A percentile compares a stretch with the other conserved stretches of the same genome.
Evolutionary conservation across 192 early-diverging fungal species (phyloP).

Genomic region (Backusella macrospora): DNA sequence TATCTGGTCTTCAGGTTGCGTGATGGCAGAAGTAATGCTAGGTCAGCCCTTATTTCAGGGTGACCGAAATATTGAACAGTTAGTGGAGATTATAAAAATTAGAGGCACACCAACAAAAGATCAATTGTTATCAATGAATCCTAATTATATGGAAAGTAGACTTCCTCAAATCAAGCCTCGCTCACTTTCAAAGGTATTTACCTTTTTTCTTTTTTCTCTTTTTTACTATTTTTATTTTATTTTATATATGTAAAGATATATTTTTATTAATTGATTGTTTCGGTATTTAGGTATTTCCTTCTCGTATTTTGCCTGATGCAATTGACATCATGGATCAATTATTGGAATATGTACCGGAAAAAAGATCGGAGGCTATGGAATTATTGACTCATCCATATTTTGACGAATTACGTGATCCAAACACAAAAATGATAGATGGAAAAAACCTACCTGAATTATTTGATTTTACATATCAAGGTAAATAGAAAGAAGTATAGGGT

Average conservation of each 20-base stretch:
- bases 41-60: conserved; percentile 96
- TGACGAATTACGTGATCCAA: conserved; percentile 90
- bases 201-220: neutral
- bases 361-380: conserved; percentile 84
- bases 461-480: conserved; percentile 83
- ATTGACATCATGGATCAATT: conserved; percentile 83
- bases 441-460: conserved; percentile 85
- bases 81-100: conserved; percentile 99
- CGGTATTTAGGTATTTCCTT: conserved; percentile 73
- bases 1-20: conserved; percentile 95
- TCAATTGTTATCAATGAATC: conserved; percentile 97
- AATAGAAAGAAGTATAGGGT: conserved; percentile 21
- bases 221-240: neutral
- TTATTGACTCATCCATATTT: conserved; percentile 95
- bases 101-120: conserved; percentile 96
- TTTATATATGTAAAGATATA: neutral
- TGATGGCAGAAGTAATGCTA: conserved; percentile 95
- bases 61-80: conserved; percentile 96
- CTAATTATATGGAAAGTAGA: conserved; percentile 96
- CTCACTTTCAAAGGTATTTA: conserved; percentile 75
- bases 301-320: conserved; percentile 80
- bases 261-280: neutral
- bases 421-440: conserved; percentile 78
- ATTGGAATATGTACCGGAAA: conserved; percentile 88
- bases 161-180: conserved; percentile 97